Base-by-base conservation (phyloP, 1,284 basidiomycete genomes). In the Thelephora terrestris region DNA sequence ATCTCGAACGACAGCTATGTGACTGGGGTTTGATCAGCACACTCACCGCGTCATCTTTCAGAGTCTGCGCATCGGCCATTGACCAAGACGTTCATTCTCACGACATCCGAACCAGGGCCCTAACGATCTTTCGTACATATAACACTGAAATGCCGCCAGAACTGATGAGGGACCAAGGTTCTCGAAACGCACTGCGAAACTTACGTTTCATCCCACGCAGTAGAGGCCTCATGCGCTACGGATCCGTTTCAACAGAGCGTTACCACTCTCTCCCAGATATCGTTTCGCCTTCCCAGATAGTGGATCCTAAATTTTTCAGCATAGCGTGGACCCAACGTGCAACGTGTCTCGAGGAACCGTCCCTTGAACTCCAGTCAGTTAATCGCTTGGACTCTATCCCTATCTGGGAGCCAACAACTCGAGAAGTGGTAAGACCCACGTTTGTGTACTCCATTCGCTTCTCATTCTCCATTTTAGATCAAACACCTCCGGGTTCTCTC, bases 271-370 rank as follows among this genome's bases (percentile, higher is more conserved):
- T 63, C 61, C 0, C n/a, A n/a, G 46, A 44, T 3, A 51, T 74
- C 17, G 66, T 73, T 0, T 50, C 64, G 1, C 72, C 73, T 1
- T 52, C 27, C 3, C 52, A 71, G 40, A 50, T 73, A 9, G 58
- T 74, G 5, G 61, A 59, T 27, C 36, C 55, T 20, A 59, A 66
- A 27, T 66, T 60, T 40, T 67, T 67, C 52, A 43, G 61, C 1
- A 58, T 75, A 12, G 67, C 67, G 2, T 76, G 74, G 73, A 69
- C 69, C 5, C 72, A 75, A 47, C 58, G 70, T 35, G 70, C 60
- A 2, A 48, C 59, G 16, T 66, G 69, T 43, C 46, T 44, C 2
- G 32, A 16, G 12, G 20, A 18, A 20, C 69, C 70, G n/a, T n/a
- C n/a, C n/a, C n/a, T n/a, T n/a, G n/a, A n/a, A n/a, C n/a, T n/a